Evolutionary conservation across 176 grass and related monocot species (phyloP).

Genomic region (Echinochloa phyllopogon): DNA sequence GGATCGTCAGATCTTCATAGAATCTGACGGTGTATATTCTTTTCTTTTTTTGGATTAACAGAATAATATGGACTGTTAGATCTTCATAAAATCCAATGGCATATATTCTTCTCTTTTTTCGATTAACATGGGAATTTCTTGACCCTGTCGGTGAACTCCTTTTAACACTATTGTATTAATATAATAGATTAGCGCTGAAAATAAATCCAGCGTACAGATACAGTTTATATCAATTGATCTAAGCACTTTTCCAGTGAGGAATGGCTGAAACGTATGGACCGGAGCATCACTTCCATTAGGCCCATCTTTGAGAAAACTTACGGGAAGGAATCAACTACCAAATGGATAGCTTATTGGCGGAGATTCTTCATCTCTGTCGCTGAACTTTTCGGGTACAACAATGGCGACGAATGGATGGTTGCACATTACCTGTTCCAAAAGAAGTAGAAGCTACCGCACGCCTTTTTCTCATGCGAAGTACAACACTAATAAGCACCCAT

Average conservation of each 20-base stretch:
- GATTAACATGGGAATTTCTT: no score
- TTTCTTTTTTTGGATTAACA: no score
- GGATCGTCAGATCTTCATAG: no score
- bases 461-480: background rate
- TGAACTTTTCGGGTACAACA: constrained; percentile 89
- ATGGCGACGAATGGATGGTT: constrained; percentile 98
- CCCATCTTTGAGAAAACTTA: constrained; percentile 94
- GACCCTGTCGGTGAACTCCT: no score
- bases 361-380: constrained; percentile 94
- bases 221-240: background rate
- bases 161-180: no score
- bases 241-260: constrained; percentile 67
- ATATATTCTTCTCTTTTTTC: no score
- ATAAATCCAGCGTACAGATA: background rate
- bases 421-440: constrained; percentile 76
- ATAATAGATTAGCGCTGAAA: background rate
- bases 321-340: constrained; percentile 71
- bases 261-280: constrained; percentile 92
- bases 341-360: constrained; percentile 95
- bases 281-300: constrained; percentile 57
- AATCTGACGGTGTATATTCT: no score
- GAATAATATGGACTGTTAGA: no score
- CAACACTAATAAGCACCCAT: background rate
- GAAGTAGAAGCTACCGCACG: constrained; percentile 52
- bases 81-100: no score